Evolutionary conservation across 225 moss, liverwort and hornwort genomes (phyloP).

Genomic region (Pseudoscleropodium purum): DNA sequence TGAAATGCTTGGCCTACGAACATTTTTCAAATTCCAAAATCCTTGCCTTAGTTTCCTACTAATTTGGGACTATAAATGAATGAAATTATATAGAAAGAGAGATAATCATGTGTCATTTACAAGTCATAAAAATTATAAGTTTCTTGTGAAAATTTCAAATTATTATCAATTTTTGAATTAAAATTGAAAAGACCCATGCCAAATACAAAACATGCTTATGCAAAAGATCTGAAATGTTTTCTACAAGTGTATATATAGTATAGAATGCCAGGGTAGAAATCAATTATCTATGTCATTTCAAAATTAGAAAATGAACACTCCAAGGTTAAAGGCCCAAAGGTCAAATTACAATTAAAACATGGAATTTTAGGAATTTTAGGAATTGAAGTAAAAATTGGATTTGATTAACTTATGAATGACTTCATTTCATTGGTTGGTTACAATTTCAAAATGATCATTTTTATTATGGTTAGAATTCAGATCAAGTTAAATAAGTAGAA

Average conservation of each 20-base stretch:
- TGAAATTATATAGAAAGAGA: too few species aligned
- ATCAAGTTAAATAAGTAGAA: not conserved
- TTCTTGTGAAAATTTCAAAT: not conserved
- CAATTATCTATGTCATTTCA: not conserved
- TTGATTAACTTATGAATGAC: not conserved
- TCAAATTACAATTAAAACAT: not conserved
- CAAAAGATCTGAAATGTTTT: not conserved
- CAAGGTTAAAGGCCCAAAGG: not conserved
- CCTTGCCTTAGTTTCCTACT: not conserved
- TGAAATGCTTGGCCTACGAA: rapidly evolving
- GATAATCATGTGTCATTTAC: not conserved
- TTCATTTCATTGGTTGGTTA: not conserved
- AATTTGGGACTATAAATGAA: not conserved
- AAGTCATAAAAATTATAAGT: not conserved
- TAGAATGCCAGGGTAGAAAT: not conserved
- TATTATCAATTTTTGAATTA: not conserved
- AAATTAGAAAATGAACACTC: not conserved
- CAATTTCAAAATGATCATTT: not conserved
- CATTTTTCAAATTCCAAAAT: not conserved
- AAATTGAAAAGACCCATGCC: not conserved
- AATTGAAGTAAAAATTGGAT: not conserved
- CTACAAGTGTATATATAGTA: too few species aligned
- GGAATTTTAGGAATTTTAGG: rapidly evolving
- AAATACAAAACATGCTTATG: not conserved
- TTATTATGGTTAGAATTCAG: not conserved